These are phyloP conservation scores for Aspergillus flavus DNA, from an alignment of 2,329 filamentous ascomycete genomes.

Conservation along the genomic window DNA sequence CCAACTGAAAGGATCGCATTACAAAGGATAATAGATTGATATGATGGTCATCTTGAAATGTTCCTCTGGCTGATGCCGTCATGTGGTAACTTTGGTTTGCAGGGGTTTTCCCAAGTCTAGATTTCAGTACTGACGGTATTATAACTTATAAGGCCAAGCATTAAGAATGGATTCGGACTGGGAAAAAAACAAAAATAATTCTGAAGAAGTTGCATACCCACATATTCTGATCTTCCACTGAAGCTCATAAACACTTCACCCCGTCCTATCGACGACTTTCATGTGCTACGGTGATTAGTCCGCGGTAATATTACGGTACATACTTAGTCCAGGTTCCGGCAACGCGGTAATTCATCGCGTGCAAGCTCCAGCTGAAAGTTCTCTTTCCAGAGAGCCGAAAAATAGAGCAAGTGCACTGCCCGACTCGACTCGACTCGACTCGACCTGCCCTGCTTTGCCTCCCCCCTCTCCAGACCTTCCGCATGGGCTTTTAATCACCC, in stretches of 20 bases:
- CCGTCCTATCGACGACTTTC: background rate
- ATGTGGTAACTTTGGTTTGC: constrained; percentile 2
- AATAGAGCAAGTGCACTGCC: background rate
- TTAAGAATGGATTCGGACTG: background rate
- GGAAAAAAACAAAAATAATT: background rate
- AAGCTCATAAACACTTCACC: background rate
- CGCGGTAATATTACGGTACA: constrained; percentile 7
- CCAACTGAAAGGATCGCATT: background rate
- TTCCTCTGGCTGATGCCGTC: constrained; percentile 8
- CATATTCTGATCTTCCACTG: background rate
- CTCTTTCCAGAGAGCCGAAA: constrained; percentile 5
- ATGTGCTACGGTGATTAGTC: background rate
- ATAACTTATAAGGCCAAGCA: background rate
- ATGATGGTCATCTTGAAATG: background rate
- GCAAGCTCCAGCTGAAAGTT: constrained; percentile 14
- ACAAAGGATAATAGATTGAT: background rate
- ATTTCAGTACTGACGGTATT: background rate
- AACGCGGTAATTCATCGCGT: constrained; percentile 37
- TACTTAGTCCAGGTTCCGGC: background rate
- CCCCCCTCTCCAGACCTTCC: constrained; percentile 20
- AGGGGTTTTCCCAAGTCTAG: background rate
- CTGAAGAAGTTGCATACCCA: background rate
- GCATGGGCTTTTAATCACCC: constrained; percentile 32
- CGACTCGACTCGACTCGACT: constrained; percentile 19
- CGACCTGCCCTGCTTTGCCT: constrained; percentile 6